Evolutionary conservation across 208 protist species (phyloP), one percentile per base, ranked within the genome.

Genomic region (Acanthamoeba healyi): DNA sequence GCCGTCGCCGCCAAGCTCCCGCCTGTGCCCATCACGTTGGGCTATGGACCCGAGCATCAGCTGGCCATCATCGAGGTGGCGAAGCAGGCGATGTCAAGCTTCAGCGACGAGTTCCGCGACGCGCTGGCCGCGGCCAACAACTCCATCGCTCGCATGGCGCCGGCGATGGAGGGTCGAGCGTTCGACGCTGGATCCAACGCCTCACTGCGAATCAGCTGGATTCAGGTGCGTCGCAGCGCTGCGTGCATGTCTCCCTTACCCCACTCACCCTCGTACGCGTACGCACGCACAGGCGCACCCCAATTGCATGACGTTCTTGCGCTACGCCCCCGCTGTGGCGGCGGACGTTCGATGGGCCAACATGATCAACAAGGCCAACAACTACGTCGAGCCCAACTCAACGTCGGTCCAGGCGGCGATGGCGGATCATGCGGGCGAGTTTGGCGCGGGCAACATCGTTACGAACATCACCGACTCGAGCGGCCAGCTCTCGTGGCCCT

Each of bases 351-450:
- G 32, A 19, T 17, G 0, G 67, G 12, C 26, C 17, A 44, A 38
- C 2, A 24, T 77, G 38, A 32, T 14, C n/a, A 77, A 77, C 12
- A 77, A 77, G 67, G 67, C 67, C 15, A 36, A 36, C 34, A 44
- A 77, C 67, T 26, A 15, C 5, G 67, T 77, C 67, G 17, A 38
- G 34, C 34, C 67, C 67, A 29, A 7, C 34, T 12, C 42, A 0
- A 44, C 38, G 12, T 58, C 74, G 24, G 24, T 84, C 10, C 38
- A 84, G 74, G 26, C 74, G 44, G 74, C 74, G 19, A 84, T 84
- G 74, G 42, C 42, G 7, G 74, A 84, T 44, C 58, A 38, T 22
- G 0, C 6, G 7, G 32, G 26, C 38, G 19, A 56, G 9, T 42
- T 88, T 42, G 44, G 15, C 12, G n/a, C 17, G 38, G 40, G 36